phyloP scores from a whole-genome alignment of 108 stramenopile species.

The Aurantiochytrium sp. region DNA sequence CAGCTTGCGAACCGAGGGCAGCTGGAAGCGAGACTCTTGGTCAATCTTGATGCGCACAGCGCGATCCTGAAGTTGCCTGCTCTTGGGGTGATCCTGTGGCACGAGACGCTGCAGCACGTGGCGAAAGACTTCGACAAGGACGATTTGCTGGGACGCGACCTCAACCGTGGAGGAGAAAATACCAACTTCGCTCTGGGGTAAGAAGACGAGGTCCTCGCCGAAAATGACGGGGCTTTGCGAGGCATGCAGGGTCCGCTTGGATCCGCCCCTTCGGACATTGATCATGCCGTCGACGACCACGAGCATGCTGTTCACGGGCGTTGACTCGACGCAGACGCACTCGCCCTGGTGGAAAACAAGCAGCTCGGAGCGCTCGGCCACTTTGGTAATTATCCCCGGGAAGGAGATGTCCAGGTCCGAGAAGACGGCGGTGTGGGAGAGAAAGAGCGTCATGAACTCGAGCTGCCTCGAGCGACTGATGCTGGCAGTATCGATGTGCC shows the following conservation, averaged over 20 bases:
- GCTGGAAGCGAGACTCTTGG: not conserved
- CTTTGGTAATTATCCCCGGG: not conserved
- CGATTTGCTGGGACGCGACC: not conserved
- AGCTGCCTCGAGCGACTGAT: not conserved
- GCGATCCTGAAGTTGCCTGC: not conserved
- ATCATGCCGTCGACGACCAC: not conserved
- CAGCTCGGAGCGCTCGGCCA: not conserved
- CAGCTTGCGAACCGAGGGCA: not conserved
- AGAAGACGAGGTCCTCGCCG: constrained; percentile 4
- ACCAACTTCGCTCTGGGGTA: not conserved
- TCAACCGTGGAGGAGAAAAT: not conserved
- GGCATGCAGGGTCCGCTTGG: not conserved
- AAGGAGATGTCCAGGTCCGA: not conserved
- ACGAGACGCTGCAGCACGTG: not conserved
- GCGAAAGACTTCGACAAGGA: not conserved
- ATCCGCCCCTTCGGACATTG: not conserved
- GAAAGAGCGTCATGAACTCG: not conserved
- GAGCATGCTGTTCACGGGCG: not conserved
- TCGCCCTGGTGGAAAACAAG: not conserved
- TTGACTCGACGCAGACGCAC: not conserved
- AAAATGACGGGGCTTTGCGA: not conserved
- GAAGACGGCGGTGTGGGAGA: not conserved
- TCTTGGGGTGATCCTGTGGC: not conserved
- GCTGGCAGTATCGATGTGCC: not conserved
- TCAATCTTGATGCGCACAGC: not conserved